Evolutionary conservation across 495 filamentous ascomycete species (phyloP).

Genomic region (Cercophora sp.): DNA sequence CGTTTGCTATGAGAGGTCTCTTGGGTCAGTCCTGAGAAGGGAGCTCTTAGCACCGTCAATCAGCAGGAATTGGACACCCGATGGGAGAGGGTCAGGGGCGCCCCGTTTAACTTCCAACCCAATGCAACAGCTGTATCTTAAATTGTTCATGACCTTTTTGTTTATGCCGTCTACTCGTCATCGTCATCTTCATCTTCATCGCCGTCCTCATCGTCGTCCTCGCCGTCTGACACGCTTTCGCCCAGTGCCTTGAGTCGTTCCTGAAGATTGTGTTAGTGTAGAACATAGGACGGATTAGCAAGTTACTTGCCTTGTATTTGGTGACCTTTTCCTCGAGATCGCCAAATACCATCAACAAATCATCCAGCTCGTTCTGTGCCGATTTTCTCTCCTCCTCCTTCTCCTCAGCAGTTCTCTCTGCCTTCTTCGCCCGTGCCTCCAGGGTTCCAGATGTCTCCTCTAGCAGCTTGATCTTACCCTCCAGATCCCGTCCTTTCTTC

Average conservation of each 20-base stretch:
- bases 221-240: conserved; percentile 70
- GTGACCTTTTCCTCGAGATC: conserved; percentile 82
- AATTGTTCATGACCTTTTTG: conserved; percentile 19
- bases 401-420: conserved; percentile 27
- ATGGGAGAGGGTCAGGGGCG: too few relatives aligned
- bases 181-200: conserved; percentile 58
- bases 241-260: conserved; percentile 71
- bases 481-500: neutral
- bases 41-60: too few relatives aligned
- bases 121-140: neutral
- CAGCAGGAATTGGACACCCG: too few relatives aligned
- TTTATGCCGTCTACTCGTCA: conserved; percentile 28
- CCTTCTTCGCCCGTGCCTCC: too few relatives aligned
- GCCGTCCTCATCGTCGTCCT: conserved; percentile 67
- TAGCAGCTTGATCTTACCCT: neutral
- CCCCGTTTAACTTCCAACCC: neutral
- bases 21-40: too few relatives aligned
- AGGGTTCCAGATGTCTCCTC: too few relatives aligned
- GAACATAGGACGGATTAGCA: too few relatives aligned
- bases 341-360: conserved; percentile 81
- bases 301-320: conserved; percentile 69
- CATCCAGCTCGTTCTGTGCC: conserved; percentile 70
- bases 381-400: conserved; percentile 64
- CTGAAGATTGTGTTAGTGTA: too few relatives aligned
- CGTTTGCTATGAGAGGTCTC: too few relatives aligned